Conservation (phyloP, 2,329 filamentous ascomycete genomes). For the Fusarium marasasianum region DNA sequence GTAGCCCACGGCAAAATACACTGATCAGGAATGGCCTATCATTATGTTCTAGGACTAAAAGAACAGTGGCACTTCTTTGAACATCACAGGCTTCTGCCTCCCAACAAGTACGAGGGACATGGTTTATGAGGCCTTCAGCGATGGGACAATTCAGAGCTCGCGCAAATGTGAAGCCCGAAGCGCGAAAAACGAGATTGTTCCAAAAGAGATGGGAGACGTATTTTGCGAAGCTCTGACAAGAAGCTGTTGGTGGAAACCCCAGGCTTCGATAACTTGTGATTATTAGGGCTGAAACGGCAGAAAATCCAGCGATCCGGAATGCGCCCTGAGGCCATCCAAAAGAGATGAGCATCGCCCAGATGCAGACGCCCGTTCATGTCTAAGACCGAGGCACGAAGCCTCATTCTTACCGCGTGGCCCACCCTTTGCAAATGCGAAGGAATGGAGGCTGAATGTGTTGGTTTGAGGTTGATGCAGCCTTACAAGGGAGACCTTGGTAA, state of each 20-base stretch:
- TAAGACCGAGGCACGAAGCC: not conserved
- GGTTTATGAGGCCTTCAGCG: not conserved
- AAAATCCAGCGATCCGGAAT: not conserved
- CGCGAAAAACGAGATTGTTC: not conserved
- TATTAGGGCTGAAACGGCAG: constrained; percentile 5
- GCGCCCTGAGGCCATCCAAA: not conserved
- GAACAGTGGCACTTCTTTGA: not conserved
- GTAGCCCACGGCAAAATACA: not conserved
- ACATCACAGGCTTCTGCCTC: not conserved
- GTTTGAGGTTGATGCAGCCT: constrained; percentile 4
- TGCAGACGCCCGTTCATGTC: not conserved
- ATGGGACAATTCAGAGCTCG: not conserved
- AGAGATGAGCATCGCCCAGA: not conserved
- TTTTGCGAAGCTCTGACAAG: not conserved
- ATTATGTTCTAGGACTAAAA: not conserved
- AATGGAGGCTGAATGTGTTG: constrained; percentile 15
- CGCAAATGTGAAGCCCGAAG: not conserved
- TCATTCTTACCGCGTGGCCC: not conserved
- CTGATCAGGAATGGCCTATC: not conserved
- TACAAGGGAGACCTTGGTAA: not conserved
- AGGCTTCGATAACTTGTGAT: not conserved
- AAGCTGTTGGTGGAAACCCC: not conserved
- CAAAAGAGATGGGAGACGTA: not conserved
- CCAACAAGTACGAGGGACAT: not conserved
- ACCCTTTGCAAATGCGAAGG: not conserved